Base-by-base conservation (phyloP, 139 green algal genomes). In the Chlamydomonas sp. region DNA sequence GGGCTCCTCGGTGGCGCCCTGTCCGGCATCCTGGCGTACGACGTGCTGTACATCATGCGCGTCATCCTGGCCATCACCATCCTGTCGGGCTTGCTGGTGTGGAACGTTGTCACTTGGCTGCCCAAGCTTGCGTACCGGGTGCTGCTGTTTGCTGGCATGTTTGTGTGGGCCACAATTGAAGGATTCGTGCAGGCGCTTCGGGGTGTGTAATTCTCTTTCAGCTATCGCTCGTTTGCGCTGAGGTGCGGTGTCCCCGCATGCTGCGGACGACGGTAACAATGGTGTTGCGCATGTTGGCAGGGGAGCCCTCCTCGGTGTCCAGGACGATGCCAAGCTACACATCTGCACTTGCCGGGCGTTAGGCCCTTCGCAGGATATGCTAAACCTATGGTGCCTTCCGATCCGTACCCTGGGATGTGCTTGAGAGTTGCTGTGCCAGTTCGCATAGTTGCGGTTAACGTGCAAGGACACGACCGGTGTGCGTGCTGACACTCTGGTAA, bases 1-100 rank as follows among this genome's bases (percentile, higher is more conserved):
- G 83, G 83, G 5, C 0, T 80, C 2, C 62, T 87, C 2, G 83
- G 83, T n/a, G 83, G 83, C 62, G 83, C 83, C 62, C 63, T 80
- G 62, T 87, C 83, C 16, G 72, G 49, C 31, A 61, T 80, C 0
- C 71, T 87, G 8, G 83, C 83, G 8, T 79, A 81, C 73, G 83
- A 87, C 31, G 49, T 87, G 15, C n/a, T 87, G 62, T 87, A 58
- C 1, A 0, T 74, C 6, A 60, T 80, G n/a, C 83, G 83, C 6
- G 73, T 87, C 8, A 73, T 80, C n/a, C 9, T 87, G 15, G 83
- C n/a, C 62, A 1, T 80, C 15, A 66, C 31, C 5, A 59, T 87
- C 0, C 73, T 80, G 2, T 17, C 71, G 6, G n/a, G 61, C 5
- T 1, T 87, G 17, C 63, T 0, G 3, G 73, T 31, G 5, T 87